Evolutionary conservation across 2,329 filamentous ascomycete genomes (phyloP), one percentile per base, ranked within the genome.

Genomic region (Scedosporium dehoogii): DNA sequence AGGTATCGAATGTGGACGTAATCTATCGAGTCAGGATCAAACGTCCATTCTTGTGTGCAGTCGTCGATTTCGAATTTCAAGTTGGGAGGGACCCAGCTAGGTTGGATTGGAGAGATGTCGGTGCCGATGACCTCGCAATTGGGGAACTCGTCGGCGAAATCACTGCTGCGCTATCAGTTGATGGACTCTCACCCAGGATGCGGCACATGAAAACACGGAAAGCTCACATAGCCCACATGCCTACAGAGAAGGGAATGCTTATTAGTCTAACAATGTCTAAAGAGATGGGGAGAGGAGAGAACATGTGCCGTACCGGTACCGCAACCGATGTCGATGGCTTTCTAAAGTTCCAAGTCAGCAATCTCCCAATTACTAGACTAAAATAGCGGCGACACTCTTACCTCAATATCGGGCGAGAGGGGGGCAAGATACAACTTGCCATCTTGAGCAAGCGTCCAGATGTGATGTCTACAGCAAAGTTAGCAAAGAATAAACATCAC

Each of bases 1-100:
- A 89, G 77, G 66, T 84, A 68, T 3, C 81, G 78, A 2, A 81
- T 78, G 70, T 87, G 85, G 62, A 88, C 79, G 63, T 81, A 81
- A 71, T 87, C 84, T 67, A 86, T 79, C 65, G 77, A 68, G 41
- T 77, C 68, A 3, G 71, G 67, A 6, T 69, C 67, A 29, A 68
- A 69, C 0, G 82, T 74, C 61, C 68, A 69, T 25, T 73, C 72
- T 60, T 74, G 72, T 59, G 74, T 72, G 18, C 75, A 67, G 46
- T 74, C 73, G 51, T 75, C 73, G 21, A 74, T 71, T 23, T 59
- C 58, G 25, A 76, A 76, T 4, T 68, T 65, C 4, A 73, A 53
- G n/a, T 76, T 75, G 4, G 74, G 73, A 0, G 73, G 71, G 0
- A 86, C 78, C 73, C 80, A 80, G 41, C 71, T 72, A 0, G 82